Percentiles rank a stretch among this genome's conserved stretches.
phyloP scores from a whole-genome alignment of 2,329 filamentous ascomycete species.

The Verticillium zaregamsianum region DNA sequence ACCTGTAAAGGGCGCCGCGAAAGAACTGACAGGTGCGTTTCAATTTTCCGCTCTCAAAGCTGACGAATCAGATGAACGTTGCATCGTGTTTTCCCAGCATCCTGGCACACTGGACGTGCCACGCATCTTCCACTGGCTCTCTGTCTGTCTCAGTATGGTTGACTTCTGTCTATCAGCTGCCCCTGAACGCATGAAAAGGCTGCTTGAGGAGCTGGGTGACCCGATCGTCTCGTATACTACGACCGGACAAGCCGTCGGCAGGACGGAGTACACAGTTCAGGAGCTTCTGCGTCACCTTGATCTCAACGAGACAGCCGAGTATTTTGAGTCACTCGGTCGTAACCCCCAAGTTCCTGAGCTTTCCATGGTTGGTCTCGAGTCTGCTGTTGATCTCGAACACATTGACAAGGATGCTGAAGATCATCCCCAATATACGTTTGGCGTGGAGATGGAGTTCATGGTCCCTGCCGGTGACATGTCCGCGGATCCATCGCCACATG shows the following conservation, averaged over 20 bases:
- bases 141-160: constrained; percentile 4
- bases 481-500: background rate
- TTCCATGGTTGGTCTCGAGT: background rate
- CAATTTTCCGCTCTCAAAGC: constrained; percentile 1
- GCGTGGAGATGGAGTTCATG: constrained; percentile 9
- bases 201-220: background rate
- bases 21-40: background rate
- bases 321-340: background rate
- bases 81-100: constrained; percentile 4
- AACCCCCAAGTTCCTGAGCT: constrained; percentile 4
- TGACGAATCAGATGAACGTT: background rate
- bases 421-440: constrained; percentile 6
- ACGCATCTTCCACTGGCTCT: constrained; percentile 3
- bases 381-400: constrained; percentile 1
- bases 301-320: background rate
- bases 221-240: background rate
- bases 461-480: background rate
- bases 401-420: background rate
- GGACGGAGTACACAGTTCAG: background rate
- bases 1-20: background rate
- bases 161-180: background rate
- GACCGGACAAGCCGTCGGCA: background rate
- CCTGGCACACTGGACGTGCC: constrained; percentile 4
- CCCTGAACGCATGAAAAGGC: background rate
- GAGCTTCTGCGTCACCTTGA: constrained; percentile 1